Evolutionary conservation across 768 basidiomycete species (phyloP).

Genomic region (Kwoniella botswanensis): DNA sequence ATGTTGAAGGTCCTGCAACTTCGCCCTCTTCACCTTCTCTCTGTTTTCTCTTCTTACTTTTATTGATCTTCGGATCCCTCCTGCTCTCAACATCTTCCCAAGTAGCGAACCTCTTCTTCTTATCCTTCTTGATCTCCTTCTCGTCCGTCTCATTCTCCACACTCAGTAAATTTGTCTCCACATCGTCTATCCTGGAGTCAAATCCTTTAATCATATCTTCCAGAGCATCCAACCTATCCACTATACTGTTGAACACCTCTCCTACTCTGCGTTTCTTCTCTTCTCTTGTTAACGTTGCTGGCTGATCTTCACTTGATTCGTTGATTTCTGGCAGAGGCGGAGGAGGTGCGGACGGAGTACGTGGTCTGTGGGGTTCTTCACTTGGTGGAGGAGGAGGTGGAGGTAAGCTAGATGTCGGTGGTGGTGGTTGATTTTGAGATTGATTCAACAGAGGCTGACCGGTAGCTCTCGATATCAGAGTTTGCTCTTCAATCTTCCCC

Average conservation of each 20-base stretch:
- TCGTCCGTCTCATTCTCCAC: constrained; percentile 1
- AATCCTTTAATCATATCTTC: constrained; percentile 14
- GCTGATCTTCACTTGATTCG: not conserved
- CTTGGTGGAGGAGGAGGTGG: not conserved
- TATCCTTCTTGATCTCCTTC: not conserved
- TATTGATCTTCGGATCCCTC: constrained; percentile 19
- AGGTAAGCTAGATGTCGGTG: not conserved
- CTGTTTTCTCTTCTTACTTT: constrained; percentile 24
- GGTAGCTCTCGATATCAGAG: not conserved
- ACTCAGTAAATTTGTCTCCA: constrained; percentile 9
- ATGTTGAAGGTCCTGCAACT: not conserved
- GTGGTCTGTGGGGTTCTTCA: not conserved
- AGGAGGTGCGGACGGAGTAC: not conserved
- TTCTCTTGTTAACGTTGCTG: not conserved
- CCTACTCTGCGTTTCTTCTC: not conserved
- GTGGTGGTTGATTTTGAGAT: not conserved
- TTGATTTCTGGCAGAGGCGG: not conserved
- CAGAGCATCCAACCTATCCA: constrained; percentile 9
- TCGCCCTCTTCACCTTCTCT: constrained; percentile 2
- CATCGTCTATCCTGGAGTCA: constrained; percentile 10
- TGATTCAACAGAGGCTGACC: not conserved
- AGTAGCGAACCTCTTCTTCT: constrained; percentile 1
- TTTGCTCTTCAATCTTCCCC: constrained; percentile 18
- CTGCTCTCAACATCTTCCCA: constrained; percentile 19
- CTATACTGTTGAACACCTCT: constrained; percentile 18